A percentile compares a stretch with the other conserved stretches of the same genome.
Conservation (phyloP, 2,329 filamentous ascomycete species). For the Pseudogymnoascus sp. region DNA sequence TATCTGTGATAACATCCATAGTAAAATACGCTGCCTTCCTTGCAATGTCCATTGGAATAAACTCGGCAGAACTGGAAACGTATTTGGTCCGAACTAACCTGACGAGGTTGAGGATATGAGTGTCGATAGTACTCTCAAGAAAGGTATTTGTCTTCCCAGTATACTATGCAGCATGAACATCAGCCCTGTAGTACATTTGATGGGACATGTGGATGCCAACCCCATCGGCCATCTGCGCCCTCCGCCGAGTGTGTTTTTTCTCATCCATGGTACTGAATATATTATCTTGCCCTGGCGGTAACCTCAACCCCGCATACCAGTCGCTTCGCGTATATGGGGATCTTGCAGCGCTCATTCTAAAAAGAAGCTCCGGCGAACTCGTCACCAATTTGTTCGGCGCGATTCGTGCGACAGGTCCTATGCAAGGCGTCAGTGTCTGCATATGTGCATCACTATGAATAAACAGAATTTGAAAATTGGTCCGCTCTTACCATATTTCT, state of each 20-base stretch:
- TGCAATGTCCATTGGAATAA: slow-evolving; percentile 42
- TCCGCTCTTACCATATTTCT: slow-evolving; percentile 9
- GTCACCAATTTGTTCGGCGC: slow-evolving; percentile 26
- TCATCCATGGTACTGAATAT: slow-evolving; percentile 13
- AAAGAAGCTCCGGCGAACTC: slow-evolving; percentile 20
- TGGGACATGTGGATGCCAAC: not conserved
- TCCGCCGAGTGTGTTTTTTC: slow-evolving; percentile 1
- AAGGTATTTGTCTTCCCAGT: slow-evolving; percentile 43
- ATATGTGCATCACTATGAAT: not conserved
- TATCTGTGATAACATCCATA: slow-evolving; percentile 47
- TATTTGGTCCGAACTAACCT: slow-evolving; percentile 45
- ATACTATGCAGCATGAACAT: slow-evolving; percentile 34
- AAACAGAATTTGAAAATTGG: not conserved
- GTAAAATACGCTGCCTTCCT: slow-evolving; percentile 47
- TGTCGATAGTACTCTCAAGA: slow-evolving; percentile 37
- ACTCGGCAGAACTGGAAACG: slow-evolving; percentile 32
- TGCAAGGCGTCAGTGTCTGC: not conserved
- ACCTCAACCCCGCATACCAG: slow-evolving; percentile 18
- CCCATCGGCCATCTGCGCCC: slow-evolving; percentile 12
- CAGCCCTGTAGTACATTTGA: slow-evolving; percentile 2
- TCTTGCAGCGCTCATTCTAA: slow-evolving; percentile 21
- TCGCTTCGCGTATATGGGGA: slow-evolving; percentile 22
- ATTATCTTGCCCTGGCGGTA: slow-evolving; percentile 11
- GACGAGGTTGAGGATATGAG: slow-evolving; percentile 36
- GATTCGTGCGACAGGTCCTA: slow-evolving; percentile 22